A percentile compares a stretch with the other conserved stretches of the same genome.
phyloP scores from a whole-genome alignment of 2,329 filamentous ascomycete genomes.

The Trichoderma guizhouense region DNA sequence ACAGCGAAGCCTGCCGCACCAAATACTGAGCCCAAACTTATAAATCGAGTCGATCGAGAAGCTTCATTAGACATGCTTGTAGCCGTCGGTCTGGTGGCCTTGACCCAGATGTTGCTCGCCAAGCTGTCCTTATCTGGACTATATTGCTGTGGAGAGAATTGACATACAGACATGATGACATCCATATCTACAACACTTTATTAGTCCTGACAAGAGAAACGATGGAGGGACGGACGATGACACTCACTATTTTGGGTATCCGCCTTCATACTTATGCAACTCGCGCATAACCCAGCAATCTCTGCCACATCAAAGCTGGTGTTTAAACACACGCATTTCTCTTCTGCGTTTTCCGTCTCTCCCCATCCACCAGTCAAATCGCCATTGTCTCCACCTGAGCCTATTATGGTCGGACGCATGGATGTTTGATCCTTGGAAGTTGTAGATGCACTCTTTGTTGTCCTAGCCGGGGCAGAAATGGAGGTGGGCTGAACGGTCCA shows the following conservation, averaged over 20 bases:
- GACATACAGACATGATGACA: slow-evolving; percentile 36
- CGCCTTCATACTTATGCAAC: slow-evolving; percentile 35
- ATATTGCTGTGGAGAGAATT: slow-evolving; percentile 32
- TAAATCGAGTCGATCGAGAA: background rate
- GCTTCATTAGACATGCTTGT: slow-evolving; percentile 6
- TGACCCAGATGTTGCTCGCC: slow-evolving; percentile 34
- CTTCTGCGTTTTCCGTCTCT: slow-evolving; percentile 26
- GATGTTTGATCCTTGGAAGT: background rate
- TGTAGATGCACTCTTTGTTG: background rate
- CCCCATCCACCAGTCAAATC: slow-evolving; percentile 16
- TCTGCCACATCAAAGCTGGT: slow-evolving; percentile 39
- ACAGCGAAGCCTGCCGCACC: background rate
- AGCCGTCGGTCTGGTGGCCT: slow-evolving; percentile 30
- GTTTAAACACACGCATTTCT: slow-evolving; percentile 38
- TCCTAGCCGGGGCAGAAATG: background rate
- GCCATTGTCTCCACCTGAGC: background rate
- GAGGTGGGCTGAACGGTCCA: background rate
- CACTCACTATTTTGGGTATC: slow-evolving; percentile 33
- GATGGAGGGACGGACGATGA: background rate
- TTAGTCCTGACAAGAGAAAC: background rate
- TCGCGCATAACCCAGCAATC: slow-evolving; percentile 38
- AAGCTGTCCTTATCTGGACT: slow-evolving; percentile 30
- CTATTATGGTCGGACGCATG: background rate
- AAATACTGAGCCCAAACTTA: background rate
- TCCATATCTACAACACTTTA: slow-evolving; percentile 31